These are phyloP conservation scores for Claviceps maximensis DNA, from an alignment of 2,329 filamentous ascomycete species.

Conservation along the genomic window DNA sequence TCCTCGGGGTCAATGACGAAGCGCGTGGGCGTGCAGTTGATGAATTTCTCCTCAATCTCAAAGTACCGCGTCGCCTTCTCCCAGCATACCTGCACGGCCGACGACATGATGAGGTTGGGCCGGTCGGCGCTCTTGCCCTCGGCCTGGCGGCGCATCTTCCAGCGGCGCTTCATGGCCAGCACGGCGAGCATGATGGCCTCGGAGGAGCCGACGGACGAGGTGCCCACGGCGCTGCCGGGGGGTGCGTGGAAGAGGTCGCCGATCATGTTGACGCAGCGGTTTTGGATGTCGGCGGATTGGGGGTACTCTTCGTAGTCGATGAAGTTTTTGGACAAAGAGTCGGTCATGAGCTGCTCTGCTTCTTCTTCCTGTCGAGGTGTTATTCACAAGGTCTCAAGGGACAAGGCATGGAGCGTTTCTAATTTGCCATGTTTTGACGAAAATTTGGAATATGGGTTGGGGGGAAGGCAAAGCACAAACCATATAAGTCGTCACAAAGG, in stretches of 20 bases:
- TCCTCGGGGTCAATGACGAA: constrained; percentile 51
- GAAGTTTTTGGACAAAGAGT: constrained; percentile 90
- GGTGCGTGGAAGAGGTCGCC: constrained; percentile 79
- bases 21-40: constrained; percentile 48
- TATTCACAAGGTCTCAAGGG: constrained; percentile 39
- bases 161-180: constrained; percentile 24
- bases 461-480: constrained; percentile 41
- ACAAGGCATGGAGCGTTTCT: too few species aligned
- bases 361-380: constrained; percentile 57
- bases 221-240: constrained; percentile 60
- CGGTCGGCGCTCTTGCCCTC: constrained; percentile 67
- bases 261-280: constrained; percentile 86
- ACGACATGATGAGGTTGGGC: constrained; percentile 92
- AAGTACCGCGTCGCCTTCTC: constrained; percentile 86
- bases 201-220: constrained; percentile 77
- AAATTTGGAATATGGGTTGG: too few species aligned
- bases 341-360: constrained; percentile 47
- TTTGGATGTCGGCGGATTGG: constrained; percentile 73
- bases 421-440: constrained; percentile 20
- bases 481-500: constrained; percentile 96
- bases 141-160: constrained; percentile 51
- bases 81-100: constrained; percentile 94
- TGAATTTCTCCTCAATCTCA: constrained; percentile 80
- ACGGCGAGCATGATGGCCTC: constrained; percentile 62
- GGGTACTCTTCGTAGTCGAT: constrained; percentile 82